Evolutionary conservation across 495 filamentous ascomycete genomes (phyloP), one percentile per base, ranked within the genome.

Genomic region (Lasiosphaeria miniovina): DNA sequence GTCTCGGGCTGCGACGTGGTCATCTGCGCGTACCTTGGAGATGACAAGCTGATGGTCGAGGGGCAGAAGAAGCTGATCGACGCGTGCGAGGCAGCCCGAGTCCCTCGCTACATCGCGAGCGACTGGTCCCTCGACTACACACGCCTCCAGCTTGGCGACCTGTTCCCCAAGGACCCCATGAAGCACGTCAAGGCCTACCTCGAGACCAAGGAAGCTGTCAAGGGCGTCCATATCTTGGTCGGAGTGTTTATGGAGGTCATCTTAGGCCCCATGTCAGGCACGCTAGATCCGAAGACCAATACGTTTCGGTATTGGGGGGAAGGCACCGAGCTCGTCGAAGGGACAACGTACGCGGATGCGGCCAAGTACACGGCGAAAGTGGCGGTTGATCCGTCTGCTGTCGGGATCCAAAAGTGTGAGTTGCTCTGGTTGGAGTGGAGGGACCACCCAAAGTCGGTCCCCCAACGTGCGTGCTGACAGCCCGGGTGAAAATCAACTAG

Each of bases 21-120:
- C 14, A 65, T 78, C 32, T 80, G 72, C 69, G 73, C 71, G 66
- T 79, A 80, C 55, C 65, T 79, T 1, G 76, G 77, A 33, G 69
- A 72, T 57, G 49, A 69, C 31, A 62, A 69, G 41, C 57, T 81
- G 58, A 80, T 81, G 79, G 35, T 70, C 17, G 70, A 77, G 3
- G 77, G 77, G 3, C 76, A 80, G 54, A 76, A 79, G 54, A 14
- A 63, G 0, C 68, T 80, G 43, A 71, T 80, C 54, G 77, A 80
- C 61, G 75, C 74, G 5, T 79, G 74, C 55, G 73, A 75, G n/a
- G 67, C 59, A 3, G 63, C 62, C 11, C 60, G 64, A 3, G 74
- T 80, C 5, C 64, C 73, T 2, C 65, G 77, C 0, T 80, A 78
- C 52, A 65, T 82, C 5, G 76, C 77, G 7, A 72, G 71, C 57